phyloP scores from a whole-genome alignment of 2,329 filamentous ascomycete genomes.

The Colletotrichum simmondsii region DNA sequence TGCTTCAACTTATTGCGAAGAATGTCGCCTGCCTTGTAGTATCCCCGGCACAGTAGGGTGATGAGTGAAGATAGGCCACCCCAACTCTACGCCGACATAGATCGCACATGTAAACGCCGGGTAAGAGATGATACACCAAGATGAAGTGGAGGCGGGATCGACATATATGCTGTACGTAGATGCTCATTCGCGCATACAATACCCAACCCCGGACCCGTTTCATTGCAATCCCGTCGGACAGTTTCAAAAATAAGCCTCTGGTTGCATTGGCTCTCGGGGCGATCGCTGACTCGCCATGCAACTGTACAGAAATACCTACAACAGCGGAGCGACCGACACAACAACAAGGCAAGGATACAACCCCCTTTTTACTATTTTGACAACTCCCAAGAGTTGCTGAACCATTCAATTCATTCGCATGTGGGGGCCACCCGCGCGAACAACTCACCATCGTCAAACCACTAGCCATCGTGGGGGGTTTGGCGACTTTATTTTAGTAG shows the following conservation, averaged over 20 bases:
- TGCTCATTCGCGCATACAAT: neutral
- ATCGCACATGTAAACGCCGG: neutral
- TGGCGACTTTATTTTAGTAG: neutral
- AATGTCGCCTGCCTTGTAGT: too few species aligned
- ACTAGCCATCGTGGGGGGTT: neutral
- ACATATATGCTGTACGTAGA: neutral
- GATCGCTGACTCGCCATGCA: constrained; percentile 17
- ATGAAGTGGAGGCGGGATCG: constrained; percentile 1
- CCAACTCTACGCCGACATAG: neutral
- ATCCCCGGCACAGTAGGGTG: too few species aligned
- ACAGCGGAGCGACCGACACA: constrained; percentile 5
- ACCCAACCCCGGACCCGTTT: constrained; percentile 8
- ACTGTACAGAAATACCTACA: neutral
- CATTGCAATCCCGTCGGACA: constrained; percentile 18
- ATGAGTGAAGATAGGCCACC: neutral
- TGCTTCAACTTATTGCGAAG: neutral
- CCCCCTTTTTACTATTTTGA: constrained; percentile 32
- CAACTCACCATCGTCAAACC: neutral
- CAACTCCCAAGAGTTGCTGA: constrained; percentile 7
- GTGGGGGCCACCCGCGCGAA: neutral
- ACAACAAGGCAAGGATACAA: neutral
- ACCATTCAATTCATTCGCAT: neutral
- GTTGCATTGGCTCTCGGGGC: constrained; percentile 14
- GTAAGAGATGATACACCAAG: neutral
- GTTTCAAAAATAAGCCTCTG: constrained; percentile 20